Evolutionary conservation across 176 grass and related monocot species (phyloP), one percentile per base, ranked within the genome.

Genomic region (Aegilops umbellulata): DNA sequence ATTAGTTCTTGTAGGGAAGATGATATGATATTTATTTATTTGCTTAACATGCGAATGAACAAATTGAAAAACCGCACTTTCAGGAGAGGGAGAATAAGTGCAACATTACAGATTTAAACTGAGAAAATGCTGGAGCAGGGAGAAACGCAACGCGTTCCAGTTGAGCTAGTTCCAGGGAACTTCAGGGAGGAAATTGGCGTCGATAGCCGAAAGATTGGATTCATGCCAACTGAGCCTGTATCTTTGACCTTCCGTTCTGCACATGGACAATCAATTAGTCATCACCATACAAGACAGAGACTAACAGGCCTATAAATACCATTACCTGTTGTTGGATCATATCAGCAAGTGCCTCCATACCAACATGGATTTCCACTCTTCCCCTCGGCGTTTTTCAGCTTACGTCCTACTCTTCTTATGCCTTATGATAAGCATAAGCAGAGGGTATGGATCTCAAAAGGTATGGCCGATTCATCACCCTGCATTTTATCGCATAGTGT

Each of bases 201-300:
- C 46, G 16, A 44, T 14, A 49, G 17, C 6, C 10, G 13, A 23
- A 81, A 68, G 14, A 65, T 24, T 65, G 70, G 13, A 76, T 64
- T 76, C 14, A 27, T 24, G 32, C 4, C 19, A 84, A 49, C 17
- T 32, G 20, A 51, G 75, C 83, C 83, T 42, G 39, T 77, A 78
- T 77, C 74, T 78, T n/a, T 78, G 83, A 78, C 83, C 73, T 85
- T 67, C 66, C 15, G 68, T 67, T 39, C 58, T 24, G 58, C 22
- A 76, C 72, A 62, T 31, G 74, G 74, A 76, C 7, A 83, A 26
- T 30, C 3, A 42, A n/a, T 38, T 29, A 31, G 23, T 3, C 20
- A 42, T 5, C 26, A 29, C 63, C 55, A 32, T 44, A 35, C 29
- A 55, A 65, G 57, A 76, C 35, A 30, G 73, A 74, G 47, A 77